These are phyloP conservation scores for Moniliophthora roreri DNA, from an alignment of 1,284 basidiomycete genomes.

Conservation along the genomic window DNA sequence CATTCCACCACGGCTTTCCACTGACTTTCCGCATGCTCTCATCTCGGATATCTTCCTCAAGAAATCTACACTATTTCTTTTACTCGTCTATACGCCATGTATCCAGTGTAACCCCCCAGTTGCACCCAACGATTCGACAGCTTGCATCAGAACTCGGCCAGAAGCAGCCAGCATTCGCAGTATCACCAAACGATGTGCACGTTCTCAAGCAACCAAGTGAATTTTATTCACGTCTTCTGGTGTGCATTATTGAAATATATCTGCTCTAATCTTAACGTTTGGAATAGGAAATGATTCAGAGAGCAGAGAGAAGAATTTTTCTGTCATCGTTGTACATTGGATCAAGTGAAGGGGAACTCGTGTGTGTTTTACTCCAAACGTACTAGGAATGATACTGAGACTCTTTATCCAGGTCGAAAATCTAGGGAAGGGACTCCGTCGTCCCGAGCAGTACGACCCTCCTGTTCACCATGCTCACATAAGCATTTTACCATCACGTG, in stretches of 20 bases:
- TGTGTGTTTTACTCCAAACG: slow-evolving; percentile 33
- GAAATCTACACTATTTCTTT: too few species aligned
- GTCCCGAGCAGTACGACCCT: too few species aligned
- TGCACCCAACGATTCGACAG: slow-evolving; percentile 28
- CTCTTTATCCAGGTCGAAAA: slow-evolving; percentile 57
- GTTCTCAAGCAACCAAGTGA: slow-evolving; percentile 39
- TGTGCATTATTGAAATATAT: slow-evolving; percentile 17
- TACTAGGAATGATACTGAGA: not conserved
- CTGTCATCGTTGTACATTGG: slow-evolving; percentile 88
- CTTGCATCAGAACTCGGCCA: slow-evolving; percentile 34
- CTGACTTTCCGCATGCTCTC: too few species aligned
- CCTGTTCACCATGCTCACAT: too few species aligned
- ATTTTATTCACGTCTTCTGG: slow-evolving; percentile 40
- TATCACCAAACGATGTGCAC: slow-evolving; percentile 34
- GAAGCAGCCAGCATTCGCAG: slow-evolving; percentile 38
- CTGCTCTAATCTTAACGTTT: not conserved
- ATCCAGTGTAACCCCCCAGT: not conserved
- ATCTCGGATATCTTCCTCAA: too few species aligned
- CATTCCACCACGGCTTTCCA: too few species aligned
- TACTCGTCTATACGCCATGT: too few species aligned
- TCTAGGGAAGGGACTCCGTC: slow-evolving; percentile 57
- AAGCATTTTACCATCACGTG: too few species aligned
- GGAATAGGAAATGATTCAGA: slow-evolving; percentile 69
- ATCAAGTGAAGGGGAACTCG: slow-evolving; percentile 66
- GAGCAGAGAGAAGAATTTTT: slow-evolving; percentile 77